phyloP scores from a whole-genome alignment of 2,329 filamentous ascomycete genomes.

The Berkeleyomyces rouxiae region DNA sequence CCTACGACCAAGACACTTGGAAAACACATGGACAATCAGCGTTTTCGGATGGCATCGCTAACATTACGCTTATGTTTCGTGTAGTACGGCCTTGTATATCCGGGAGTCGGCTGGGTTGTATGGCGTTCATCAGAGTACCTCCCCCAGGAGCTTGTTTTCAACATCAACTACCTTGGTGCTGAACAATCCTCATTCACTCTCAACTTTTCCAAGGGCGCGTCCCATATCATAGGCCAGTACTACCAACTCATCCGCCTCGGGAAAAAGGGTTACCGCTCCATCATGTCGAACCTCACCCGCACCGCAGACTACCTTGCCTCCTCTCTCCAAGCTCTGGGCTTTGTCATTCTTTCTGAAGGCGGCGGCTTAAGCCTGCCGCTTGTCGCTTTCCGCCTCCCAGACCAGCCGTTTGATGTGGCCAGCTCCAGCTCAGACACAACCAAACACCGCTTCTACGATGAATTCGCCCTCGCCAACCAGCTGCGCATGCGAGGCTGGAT shows the following conservation, averaged over 20 bases:
- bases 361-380: constrained; percentile 67
- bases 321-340: constrained; percentile 57
- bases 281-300: constrained; percentile 86
- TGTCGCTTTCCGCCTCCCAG: constrained; percentile 67
- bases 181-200: constrained; percentile 92
- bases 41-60: neutral
- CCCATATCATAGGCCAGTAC: constrained; percentile 91
- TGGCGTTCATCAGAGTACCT: constrained; percentile 74
- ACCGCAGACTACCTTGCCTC: constrained; percentile 75
- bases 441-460: constrained; percentile 47
- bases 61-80: neutral
- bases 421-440: constrained; percentile 16
- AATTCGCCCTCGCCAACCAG: constrained; percentile 69
- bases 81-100: constrained; percentile 53
- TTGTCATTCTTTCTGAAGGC: constrained; percentile 74
- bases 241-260: constrained; percentile 93
- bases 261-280: constrained; percentile 77
- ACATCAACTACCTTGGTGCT: constrained; percentile 96
- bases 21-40: neutral
- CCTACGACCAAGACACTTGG: neutral
- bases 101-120: constrained; percentile 84
- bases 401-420: constrained; percentile 28
- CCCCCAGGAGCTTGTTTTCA: constrained; percentile 87
- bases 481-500: constrained; percentile 81
- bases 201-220: constrained; percentile 92